Percentiles rank a stretch among this genome's conserved stretches.
Conservation (phyloP, 129 eudicot species). For the Oenanthe sinensis region DNA sequence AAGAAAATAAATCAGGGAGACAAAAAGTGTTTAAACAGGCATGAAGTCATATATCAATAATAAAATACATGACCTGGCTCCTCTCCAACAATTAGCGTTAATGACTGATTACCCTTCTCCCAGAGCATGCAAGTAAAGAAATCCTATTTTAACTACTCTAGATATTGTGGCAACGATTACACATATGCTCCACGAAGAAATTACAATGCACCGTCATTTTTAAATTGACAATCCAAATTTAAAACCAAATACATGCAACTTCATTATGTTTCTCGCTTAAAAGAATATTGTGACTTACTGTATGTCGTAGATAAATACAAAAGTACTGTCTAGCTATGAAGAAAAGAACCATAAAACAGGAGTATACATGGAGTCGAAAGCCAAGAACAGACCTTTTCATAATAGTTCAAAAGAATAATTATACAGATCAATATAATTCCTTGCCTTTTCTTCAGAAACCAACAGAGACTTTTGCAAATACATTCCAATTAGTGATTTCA, state of each 20-base stretch:
- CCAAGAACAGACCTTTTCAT: slow-evolving; percentile 5
- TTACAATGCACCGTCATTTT: background rate
- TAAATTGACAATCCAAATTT: background rate
- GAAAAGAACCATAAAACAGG: background rate
- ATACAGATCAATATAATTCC: background rate
- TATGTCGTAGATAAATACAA: background rate
- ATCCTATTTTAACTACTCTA: background rate
- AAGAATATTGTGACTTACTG: background rate
- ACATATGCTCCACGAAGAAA: background rate
- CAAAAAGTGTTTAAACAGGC: background rate
- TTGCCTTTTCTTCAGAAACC: background rate
- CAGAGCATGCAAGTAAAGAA: background rate
- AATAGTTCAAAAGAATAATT: background rate
- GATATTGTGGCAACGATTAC: background rate
- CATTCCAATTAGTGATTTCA: background rate
- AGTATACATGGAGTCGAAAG: background rate
- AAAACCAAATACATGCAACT: background rate
- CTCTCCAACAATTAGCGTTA: background rate
- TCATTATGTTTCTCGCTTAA: background rate
- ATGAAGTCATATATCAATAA: background rate
- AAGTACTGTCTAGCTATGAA: background rate
- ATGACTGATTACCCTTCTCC: background rate
- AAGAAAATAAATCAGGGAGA: background rate
- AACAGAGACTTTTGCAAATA: background rate
- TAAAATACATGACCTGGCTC: background rate